A percentile compares a stretch with the other conserved stretches of the same genome.
phyloP scores from a whole-genome alignment of 352 stramenopile genomes.

The Phytophthora pisi region DNA sequence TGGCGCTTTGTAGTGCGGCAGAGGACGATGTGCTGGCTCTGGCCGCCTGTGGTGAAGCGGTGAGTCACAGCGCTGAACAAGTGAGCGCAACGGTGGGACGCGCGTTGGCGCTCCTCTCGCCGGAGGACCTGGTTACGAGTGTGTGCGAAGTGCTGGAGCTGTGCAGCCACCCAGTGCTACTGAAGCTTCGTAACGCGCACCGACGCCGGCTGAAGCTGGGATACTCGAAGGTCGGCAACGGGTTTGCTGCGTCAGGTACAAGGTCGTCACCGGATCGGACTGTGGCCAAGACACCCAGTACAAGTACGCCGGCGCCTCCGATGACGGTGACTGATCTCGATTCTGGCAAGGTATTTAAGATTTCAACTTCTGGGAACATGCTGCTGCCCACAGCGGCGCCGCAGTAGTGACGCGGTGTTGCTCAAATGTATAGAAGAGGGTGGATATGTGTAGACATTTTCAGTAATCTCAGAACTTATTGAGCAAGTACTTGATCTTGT shows the following conservation, averaged over 20 bases:
- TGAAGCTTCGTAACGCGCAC: slow-evolving; percentile 82
- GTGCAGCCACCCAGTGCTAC: slow-evolving; percentile 72
- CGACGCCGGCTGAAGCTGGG: slow-evolving; percentile 62
- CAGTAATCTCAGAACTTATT: not conserved
- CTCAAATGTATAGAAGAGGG: slow-evolving; percentile 2
- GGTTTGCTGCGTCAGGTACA: slow-evolving; percentile 12
- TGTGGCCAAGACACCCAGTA: slow-evolving; percentile 9
- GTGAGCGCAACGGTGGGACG: slow-evolving; percentile 68
- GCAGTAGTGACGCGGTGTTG: slow-evolving; percentile 5
- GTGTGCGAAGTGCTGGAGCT: slow-evolving; percentile 85
- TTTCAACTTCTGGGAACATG: slow-evolving; percentile 69
- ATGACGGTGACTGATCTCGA: slow-evolving; percentile 79
- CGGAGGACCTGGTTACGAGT: slow-evolving; percentile 70
- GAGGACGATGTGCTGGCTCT: slow-evolving; percentile 63
- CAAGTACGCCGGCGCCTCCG: slow-evolving; percentile 6
- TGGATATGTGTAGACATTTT: not conserved
- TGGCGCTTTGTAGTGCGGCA: slow-evolving; percentile 70
- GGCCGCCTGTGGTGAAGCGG: slow-evolving; percentile 22
- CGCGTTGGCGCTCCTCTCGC: slow-evolving; percentile 51
- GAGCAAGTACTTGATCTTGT: no score
- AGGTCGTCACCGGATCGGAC: slow-evolving; percentile 7
- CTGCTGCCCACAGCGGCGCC: slow-evolving; percentile 37
- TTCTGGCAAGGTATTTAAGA: slow-evolving; percentile 73
- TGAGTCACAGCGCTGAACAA: slow-evolving; percentile 57
- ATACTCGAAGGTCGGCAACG: slow-evolving; percentile 41